These are phyloP conservation scores for Scenedesmus sp. DNA, from an alignment of 163 green algal species.

Conservation along the genomic window DNA sequence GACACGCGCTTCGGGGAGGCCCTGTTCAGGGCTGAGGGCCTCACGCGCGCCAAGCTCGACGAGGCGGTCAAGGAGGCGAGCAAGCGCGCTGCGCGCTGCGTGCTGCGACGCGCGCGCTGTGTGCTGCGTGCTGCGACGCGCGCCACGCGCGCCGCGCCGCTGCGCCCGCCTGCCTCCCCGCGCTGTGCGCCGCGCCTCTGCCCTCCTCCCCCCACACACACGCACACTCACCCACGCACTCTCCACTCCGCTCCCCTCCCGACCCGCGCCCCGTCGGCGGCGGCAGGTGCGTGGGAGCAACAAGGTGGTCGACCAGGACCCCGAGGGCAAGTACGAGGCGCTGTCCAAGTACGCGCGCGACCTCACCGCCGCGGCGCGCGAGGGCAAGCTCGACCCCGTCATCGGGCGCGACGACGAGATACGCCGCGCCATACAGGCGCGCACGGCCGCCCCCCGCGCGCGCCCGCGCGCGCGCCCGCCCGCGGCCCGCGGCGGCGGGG, in stretches of 20 bases:
- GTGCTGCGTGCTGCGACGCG: neutral
- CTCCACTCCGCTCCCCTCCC: neutral
- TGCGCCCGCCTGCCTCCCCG: neutral
- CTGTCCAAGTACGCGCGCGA: constrained; percentile 94
- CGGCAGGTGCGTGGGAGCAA: constrained; percentile 53
- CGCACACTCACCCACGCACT: neutral
- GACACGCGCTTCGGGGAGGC: constrained; percentile 79
- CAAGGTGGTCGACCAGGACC: constrained; percentile 70
- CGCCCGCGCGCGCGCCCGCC: too few relatives aligned
- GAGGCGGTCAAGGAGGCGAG: constrained; percentile 81
- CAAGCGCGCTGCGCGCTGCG: neutral
- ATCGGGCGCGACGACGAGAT: constrained; percentile 96
- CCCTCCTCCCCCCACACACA: neutral
- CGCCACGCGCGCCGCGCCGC: neutral
- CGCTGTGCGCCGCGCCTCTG: neutral
- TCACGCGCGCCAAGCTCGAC: constrained; percentile 75
- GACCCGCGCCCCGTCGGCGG: too few relatives aligned
- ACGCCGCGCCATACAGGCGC: constrained; percentile 77
- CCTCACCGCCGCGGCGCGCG: constrained; percentile 85
- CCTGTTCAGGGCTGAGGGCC: constrained; percentile 70
- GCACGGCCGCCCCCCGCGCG: too few relatives aligned
- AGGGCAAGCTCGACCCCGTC: constrained; percentile 97
- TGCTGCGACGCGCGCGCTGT: constrained; percentile 9
- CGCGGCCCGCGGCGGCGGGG: too few relatives aligned
- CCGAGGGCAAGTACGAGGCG: constrained; percentile 94